Evolutionary conservation across 345 rosid species (phyloP).

Genomic region (Passiflora organensis): DNA sequence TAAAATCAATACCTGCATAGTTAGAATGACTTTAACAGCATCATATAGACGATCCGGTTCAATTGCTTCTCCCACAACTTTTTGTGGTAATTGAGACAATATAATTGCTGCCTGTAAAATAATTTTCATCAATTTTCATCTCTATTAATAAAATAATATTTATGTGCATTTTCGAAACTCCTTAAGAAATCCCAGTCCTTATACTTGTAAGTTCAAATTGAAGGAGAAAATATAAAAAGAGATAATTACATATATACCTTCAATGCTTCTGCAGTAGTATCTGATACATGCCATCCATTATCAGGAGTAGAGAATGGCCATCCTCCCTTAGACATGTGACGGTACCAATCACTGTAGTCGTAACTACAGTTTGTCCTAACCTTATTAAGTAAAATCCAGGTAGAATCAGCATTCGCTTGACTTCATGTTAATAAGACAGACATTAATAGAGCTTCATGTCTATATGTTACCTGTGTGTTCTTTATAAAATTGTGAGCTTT

Average conservation of each 20-base stretch:
- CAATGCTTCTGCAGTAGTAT: slow-evolving; percentile 57
- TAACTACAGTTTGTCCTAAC: slow-evolving; percentile 28
- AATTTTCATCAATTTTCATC: not conserved
- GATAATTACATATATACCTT: slow-evolving; percentile 25
- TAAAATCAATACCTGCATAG: slow-evolving; percentile 43
- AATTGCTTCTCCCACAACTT: slow-evolving; percentile 44
- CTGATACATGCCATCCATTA: slow-evolving; percentile 64
- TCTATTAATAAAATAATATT: too few relatives aligned
- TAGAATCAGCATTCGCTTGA: not conserved
- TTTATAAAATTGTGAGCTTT: slow-evolving; percentile 57
- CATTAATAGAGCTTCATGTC: not conserved
- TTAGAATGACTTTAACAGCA: slow-evolving; percentile 50
- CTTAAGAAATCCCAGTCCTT: too few relatives aligned
- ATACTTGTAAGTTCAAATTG: too few relatives aligned
- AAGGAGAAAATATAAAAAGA: too few relatives aligned
- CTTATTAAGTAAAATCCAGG: slow-evolving; percentile 14
- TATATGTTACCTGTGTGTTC: slow-evolving; percentile 41
- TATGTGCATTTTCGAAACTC: not conserved
- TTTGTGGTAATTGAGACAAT: slow-evolving; percentile 35
- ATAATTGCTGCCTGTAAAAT: slow-evolving; percentile 46
- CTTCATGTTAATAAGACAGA: not conserved
- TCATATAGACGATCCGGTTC: slow-evolving; percentile 33
- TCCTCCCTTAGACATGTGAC: slow-evolving; percentile 57
- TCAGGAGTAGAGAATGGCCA: slow-evolving; percentile 75
- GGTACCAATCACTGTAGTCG: slow-evolving; percentile 36